Base-by-base conservation (phyloP, 2,329 filamentous ascomycete species). In the Pezicula carpinea region DNA sequence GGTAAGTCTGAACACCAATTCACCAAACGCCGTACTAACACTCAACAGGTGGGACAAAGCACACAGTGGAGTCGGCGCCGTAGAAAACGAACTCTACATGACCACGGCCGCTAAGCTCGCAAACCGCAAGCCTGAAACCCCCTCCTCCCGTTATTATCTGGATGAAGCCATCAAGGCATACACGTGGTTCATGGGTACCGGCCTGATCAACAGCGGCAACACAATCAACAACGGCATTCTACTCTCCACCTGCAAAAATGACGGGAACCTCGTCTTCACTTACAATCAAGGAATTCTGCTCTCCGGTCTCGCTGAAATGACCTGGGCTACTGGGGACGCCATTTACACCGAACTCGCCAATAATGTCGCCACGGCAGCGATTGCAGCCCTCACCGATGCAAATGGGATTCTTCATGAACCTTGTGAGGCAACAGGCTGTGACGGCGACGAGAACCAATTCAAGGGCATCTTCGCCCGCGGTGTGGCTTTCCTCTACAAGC, bases 401-500 rank as follows among this genome's bases (percentile, higher is more conserved):
- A 63, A 72, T 44, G 71, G 73, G 10, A 68, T 82, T 21, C 64
- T 83, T 1, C 71, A 70, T 48, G 79, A 83, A 49, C 53, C 61
- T 10, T 82, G 79, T 53, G 79, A 82, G 54, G 70, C 73, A 1
- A 59, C 68, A 49, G 70, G 68, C 6, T 63, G 60, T 31, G 41
- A 52, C 10, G 62, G 58, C 15, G 76, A 82, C 49, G 75, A 71
- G 1, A 72, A 77, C 29, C 80, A 86, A 58, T 89, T 89, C 73
- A 89, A 89, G 64, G 85, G 85, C 3, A 71, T 88, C 31, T 87
- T 88, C 53, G 72, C 79, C 14, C 74, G 83, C 17, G 86, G 86
- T 58, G 66, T 89, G 17, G 71, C 73, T 29, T 74, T 77, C 46
- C 64, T 89, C 29, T 70, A 84, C 18, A 58, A 66, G 6, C 45